Evolutionary conservation across 2,329 filamentous ascomycete species (phyloP).

Genomic region (Colletotrichum theobromicola): DNA sequence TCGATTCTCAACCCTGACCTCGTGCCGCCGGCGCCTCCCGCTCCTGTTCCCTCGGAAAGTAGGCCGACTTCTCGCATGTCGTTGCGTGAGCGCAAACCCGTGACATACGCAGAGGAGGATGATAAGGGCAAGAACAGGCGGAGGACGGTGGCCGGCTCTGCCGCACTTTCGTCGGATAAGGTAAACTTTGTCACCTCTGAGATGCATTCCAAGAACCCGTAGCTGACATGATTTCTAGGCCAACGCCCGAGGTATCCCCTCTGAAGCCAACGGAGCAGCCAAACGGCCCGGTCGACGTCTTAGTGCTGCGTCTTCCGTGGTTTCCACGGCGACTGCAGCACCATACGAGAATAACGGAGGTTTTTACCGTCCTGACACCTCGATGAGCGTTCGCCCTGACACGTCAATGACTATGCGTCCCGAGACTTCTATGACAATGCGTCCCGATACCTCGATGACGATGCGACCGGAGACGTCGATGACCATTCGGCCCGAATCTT

Average conservation of each 20-base stretch:
- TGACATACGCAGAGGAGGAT: conserved; percentile 52
- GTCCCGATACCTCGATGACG: conserved; percentile 45
- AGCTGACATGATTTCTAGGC: conserved; percentile 31
- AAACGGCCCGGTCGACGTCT: conserved; percentile 50
- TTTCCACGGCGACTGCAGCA: conserved; percentile 15
- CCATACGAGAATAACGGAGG: neutral
- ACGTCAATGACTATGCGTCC: conserved; percentile 38
- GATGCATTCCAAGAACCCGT: neutral
- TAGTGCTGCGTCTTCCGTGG: conserved; percentile 50
- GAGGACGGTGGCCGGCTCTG: conserved; percentile 63
- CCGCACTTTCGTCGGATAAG: conserved; percentile 50
- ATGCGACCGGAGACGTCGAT: conserved; percentile 43
- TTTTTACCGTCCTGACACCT: conserved; percentile 39
- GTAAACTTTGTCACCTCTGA: conserved; percentile 27
- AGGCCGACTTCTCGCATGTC: conserved; percentile 69
- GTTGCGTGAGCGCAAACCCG: conserved; percentile 71
- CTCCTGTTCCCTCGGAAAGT: conserved; percentile 33
- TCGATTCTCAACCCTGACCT: conserved; percentile 49
- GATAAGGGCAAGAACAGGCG: conserved; percentile 54
- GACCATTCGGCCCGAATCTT: conserved; percentile 38
- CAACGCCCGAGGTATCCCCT: conserved; percentile 33
- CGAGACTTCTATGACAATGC: conserved; percentile 46
- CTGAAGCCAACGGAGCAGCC: conserved; percentile 25
- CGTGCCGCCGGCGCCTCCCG: conserved; percentile 28
- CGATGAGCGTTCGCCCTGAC: conserved; percentile 35